phyloP scores from a whole-genome alignment of 306 rosid species.

The Prunus campanulata region DNA sequence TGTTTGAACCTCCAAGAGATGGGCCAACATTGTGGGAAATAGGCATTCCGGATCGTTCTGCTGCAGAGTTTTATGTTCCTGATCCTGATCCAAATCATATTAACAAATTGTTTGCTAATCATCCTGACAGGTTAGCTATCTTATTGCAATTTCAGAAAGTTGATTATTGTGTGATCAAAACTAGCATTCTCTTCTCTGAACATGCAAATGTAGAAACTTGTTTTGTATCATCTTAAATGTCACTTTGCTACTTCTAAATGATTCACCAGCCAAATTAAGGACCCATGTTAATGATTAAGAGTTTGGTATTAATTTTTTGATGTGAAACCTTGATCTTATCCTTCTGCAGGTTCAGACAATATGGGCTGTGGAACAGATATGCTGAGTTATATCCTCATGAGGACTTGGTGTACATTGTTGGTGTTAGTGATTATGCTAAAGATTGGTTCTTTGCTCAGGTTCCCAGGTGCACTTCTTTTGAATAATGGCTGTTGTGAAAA shows the following conservation, averaged over 20 bases:
- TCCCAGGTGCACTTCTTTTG: constrained; percentile 51
- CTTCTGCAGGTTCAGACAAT: constrained; percentile 75
- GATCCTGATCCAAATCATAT: constrained; percentile 75
- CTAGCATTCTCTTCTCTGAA: not conserved
- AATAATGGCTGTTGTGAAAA: not conserved
- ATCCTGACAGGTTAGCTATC: constrained; percentile 72
- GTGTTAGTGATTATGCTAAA: constrained; percentile 74
- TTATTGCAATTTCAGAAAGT: not conserved
- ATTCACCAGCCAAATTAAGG: not conserved
- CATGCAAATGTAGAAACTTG: not conserved
- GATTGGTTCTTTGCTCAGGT: constrained; percentile 98
- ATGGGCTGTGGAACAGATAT: constrained; percentile 86
- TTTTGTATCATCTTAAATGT: not conserved
- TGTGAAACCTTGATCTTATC: not conserved
- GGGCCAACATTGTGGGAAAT: constrained; percentile 98
- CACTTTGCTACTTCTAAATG: not conserved
- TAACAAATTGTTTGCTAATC: constrained; percentile 68
- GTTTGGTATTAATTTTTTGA: not conserved
- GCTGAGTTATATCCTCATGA: constrained; percentile 67
- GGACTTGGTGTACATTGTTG: constrained; percentile 76
- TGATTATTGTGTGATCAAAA: not conserved
- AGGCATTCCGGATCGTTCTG: constrained; percentile 86
- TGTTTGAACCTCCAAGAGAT: constrained; percentile 79
- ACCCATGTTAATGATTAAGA: not conserved
- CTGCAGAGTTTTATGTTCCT: constrained; percentile 87